These are phyloP conservation scores for Phytophthora pseudosyringae DNA, from an alignment of 352 stramenopile genomes.

Conservation along the genomic window DNA sequence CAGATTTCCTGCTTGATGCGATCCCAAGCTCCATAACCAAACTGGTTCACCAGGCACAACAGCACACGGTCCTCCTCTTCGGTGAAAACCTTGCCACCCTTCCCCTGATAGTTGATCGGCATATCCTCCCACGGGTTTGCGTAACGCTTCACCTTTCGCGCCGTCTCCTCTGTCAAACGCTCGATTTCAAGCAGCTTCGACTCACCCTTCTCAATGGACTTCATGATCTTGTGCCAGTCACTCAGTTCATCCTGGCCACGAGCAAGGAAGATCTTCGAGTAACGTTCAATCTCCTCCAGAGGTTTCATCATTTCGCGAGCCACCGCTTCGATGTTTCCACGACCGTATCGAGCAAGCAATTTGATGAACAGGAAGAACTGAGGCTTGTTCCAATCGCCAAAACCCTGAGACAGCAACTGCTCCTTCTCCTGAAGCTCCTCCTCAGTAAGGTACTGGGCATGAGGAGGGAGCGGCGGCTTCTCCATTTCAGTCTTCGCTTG, in stretches of 20 bases:
- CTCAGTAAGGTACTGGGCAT: constrained; percentile 81
- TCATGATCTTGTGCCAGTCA: constrained; percentile 87
- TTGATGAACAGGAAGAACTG: constrained; percentile 90
- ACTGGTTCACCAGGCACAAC: constrained; percentile 96
- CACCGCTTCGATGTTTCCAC: constrained; percentile 76
- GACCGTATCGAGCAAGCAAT: constrained; percentile 79
- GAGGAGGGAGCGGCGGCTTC: constrained; percentile 73
- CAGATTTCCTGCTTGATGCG: constrained; percentile 97
- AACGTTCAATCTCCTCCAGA: constrained; percentile 75
- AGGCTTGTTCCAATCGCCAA: constrained; percentile 89
- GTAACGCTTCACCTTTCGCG: constrained; percentile 79
- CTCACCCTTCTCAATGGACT: constrained; percentile 90
- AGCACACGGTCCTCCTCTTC: constrained; percentile 98
- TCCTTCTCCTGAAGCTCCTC: constrained; percentile 94
- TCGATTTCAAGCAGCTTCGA: constrained; percentile 90
- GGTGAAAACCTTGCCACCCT: constrained; percentile 93
- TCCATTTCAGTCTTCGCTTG: constrained; percentile 77
- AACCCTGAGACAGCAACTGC: constrained; percentile 86
- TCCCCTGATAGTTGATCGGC: constrained; percentile 91
- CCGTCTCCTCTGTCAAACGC: constrained; percentile 77
- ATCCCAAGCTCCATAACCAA: constrained; percentile 97
- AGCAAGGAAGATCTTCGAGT: constrained; percentile 69
- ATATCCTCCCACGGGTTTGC: constrained; percentile 88
- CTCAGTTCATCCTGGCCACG: constrained; percentile 76
- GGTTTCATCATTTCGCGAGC: constrained; percentile 87